These are phyloP conservation scores for Graphilbum sp. DNA, from an alignment of 2,329 filamentous ascomycete species.

Conservation along the genomic window DNA sequence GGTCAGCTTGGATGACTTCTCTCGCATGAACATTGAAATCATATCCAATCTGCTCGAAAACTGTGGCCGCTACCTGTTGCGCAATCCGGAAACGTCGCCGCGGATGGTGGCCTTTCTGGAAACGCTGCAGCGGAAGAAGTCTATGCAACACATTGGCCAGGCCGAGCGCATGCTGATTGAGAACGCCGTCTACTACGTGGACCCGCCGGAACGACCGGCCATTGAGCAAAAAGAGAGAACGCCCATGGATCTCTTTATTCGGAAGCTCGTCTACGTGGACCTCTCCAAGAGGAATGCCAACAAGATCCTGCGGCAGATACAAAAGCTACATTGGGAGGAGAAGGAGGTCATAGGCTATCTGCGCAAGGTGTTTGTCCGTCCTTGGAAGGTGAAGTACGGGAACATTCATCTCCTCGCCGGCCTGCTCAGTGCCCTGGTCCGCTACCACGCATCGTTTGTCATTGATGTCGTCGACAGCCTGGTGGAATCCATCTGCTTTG, in stretches of 20 bases:
- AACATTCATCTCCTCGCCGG: constrained; percentile 91
- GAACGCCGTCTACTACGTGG: constrained; percentile 95
- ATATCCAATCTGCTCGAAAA: constrained; percentile 93
- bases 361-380: constrained; percentile 88
- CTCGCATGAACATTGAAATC: constrained; percentile 97
- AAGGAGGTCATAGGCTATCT: constrained; percentile 45
- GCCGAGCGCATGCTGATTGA: constrained; percentile 97
- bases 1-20: constrained; percentile 93
- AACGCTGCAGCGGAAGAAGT: constrained; percentile 89
- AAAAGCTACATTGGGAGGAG: constrained; percentile 96
- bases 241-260: constrained; percentile 80
- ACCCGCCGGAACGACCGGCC: constrained; percentile 80
- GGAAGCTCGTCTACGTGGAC: constrained; percentile 83
- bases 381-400: constrained; percentile 92
- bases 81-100: constrained; percentile 81
- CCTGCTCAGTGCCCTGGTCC: constrained; percentile 71
- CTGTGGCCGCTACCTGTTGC: constrained; percentile 82
- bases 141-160: constrained; percentile 84
- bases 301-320: constrained; percentile 84
- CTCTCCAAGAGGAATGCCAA: constrained; percentile 89
- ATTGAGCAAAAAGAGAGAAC: constrained; percentile 95
- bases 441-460: constrained; percentile 83
- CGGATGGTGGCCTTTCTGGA: constrained; percentile 90
- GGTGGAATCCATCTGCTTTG: constrained; percentile 72
- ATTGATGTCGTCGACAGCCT: constrained; percentile 85